A percentile compares a stretch with the other conserved stretches of the same genome.
These are phyloP conservation scores for Rhizodiscina lignyota DNA, from an alignment of 495 filamentous ascomycete genomes.

Conservation along the genomic window DNA sequence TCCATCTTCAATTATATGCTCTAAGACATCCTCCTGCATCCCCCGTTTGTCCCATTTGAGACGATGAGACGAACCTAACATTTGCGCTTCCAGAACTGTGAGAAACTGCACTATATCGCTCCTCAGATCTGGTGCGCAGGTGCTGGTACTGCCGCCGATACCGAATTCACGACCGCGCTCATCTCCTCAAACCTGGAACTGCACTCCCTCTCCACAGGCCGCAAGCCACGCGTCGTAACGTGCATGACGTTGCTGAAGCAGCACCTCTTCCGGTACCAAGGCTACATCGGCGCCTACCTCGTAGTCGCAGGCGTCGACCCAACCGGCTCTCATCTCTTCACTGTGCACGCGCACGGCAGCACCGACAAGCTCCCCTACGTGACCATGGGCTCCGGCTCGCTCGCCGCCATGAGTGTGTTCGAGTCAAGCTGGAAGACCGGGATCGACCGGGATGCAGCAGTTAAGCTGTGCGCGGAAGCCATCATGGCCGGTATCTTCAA, in stretches of 20 bases:
- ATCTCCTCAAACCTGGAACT: conserved; percentile 98
- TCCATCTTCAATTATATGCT: neutral
- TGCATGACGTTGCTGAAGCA: conserved; percentile 99
- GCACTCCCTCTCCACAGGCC: conserved; percentile 85
- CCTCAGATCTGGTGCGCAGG: conserved; percentile 99
- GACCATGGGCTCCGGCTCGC: conserved; percentile 91
- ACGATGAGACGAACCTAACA: neutral
- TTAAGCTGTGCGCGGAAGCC: conserved; percentile 68
- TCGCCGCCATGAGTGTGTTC: conserved; percentile 97
- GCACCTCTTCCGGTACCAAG: conserved; percentile 96
- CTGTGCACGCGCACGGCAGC: conserved; percentile 94
- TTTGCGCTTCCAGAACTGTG: conserved; percentile 57
- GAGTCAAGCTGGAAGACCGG: conserved; percentile 86
- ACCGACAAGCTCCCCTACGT: conserved; percentile 99
- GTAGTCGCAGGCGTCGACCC: conserved; percentile 96
- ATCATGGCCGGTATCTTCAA: conserved; percentile 99
- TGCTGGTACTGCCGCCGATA: conserved; percentile 95
- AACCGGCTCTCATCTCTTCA: conserved; percentile 90
- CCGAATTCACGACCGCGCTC: conserved; percentile 95
- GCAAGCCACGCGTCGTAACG: conserved; percentile 91
- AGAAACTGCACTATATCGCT: conserved; percentile 98
- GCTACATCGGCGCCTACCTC: conserved; percentile 94
- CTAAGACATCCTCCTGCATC: neutral
- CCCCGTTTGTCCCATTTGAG: neutral
- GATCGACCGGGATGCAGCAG: conserved; percentile 63